Percentiles rank a stretch among this genome's conserved stretches.
phyloP scores from a whole-genome alignment of 148 eudicot species.

The Camellia japonica region DNA sequence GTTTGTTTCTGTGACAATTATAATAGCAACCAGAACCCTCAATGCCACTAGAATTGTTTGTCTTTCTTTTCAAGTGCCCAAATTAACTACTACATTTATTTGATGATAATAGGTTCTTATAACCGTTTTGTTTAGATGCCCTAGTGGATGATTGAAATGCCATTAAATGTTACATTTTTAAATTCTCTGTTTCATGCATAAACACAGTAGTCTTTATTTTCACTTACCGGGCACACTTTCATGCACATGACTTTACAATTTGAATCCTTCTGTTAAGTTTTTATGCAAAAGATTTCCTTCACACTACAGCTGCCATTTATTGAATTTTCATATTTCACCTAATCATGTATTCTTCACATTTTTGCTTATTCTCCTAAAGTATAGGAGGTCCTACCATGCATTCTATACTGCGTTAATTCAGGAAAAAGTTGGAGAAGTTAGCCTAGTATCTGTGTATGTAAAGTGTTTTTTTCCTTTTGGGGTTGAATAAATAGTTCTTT shows the following conservation, averaged over 20 bases:
- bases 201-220: background rate
- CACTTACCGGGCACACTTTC: background rate
- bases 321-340: background rate
- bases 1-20: background rate
- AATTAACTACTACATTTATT: background rate
- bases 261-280: background rate
- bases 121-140: background rate
- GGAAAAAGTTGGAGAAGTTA: background rate
- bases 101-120: background rate
- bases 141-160: background rate
- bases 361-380: background rate
- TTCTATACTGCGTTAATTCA: slow-evolving; percentile 1
- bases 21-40: background rate
- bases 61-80: background rate
- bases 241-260: background rate
- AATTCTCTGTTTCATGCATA: background rate
- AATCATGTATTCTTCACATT: background rate
- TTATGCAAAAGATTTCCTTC: background rate
- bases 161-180: background rate
- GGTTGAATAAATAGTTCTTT: background rate
- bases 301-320: background rate
- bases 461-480: no score
- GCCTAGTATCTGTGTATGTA: background rate
- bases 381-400: background rate
- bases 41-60: no score